Evolutionary conservation across 208 protist species (phyloP), one percentile per base, ranked within the genome.

Genomic region (Leishmania guyanensis): DNA sequence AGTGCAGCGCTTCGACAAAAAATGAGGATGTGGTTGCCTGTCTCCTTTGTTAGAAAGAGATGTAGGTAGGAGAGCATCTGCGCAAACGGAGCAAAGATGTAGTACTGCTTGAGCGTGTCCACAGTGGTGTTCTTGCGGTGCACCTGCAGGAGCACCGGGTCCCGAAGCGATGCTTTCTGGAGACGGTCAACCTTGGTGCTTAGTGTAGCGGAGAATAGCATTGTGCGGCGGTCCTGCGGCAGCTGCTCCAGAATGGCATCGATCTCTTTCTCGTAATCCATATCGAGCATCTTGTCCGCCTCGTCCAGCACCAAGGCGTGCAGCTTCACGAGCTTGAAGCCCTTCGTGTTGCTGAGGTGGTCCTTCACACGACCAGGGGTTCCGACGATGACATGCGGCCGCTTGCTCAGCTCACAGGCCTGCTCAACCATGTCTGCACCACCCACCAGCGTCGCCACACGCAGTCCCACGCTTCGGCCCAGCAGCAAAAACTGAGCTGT

Each of bases 221-320:
- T 95, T 0, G 99, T 99, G 54, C 93, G 93, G 43, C 98, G 93
- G 43, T 99, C 88, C 56, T 92, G 86, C 64, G 93, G 94, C 53
- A 98, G 80, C 71, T 94, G 85, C 88, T 99, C 94, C 50, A 99
- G 88, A 86, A 99, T 99, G 29, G 94, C 93, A 84, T 99, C 94
- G 73, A 99, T 93, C 79, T 99, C 98, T 84, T 99, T 98, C 87
- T 99, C 99, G 85, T 99, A 99, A 89, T 99, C 99, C 94, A 99
- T 98, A 82, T 98, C 94, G 36, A 99, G 94, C 87, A 99, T 99
- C 85, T 98, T 93, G 86, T 99, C 99, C 3, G 99, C 99, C 91
- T 99, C 99, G 85, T 99, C 99, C 72, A 99, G 87, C 39, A 99
- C 97, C 9, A 99, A 89, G 66, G 93, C 99, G 85, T 99, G 97